These are phyloP conservation scores for Salix dunnii DNA, from an alignment of 345 rosid genomes.

Conservation along the genomic window DNA sequence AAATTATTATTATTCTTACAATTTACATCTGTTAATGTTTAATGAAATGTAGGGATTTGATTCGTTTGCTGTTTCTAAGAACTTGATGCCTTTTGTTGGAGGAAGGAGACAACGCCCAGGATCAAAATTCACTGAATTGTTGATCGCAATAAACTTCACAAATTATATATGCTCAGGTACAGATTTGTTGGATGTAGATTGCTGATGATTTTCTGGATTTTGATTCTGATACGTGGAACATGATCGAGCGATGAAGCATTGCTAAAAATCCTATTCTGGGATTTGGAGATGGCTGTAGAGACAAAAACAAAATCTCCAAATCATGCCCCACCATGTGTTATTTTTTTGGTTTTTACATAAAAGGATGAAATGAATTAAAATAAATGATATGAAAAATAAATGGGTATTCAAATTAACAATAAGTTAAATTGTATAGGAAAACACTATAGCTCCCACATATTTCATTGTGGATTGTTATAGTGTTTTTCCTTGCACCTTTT, in stretches of 20 bases:
- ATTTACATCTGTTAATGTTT: neutral
- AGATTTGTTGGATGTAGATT: neutral
- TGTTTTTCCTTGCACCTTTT: too few relatives aligned
- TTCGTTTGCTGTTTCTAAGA: slow-evolving; percentile 12
- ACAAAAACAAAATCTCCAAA: too few relatives aligned
- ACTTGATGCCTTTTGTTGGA: slow-evolving; percentile 32
- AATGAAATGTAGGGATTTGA: slow-evolving; percentile 1
- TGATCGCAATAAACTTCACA: slow-evolving; percentile 23
- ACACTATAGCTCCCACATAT: too few relatives aligned
- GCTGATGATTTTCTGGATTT: neutral
- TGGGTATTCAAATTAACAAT: too few relatives aligned
- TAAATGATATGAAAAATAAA: too few relatives aligned
- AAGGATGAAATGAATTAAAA: too few relatives aligned
- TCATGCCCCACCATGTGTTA: too few relatives aligned
- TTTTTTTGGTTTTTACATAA: too few relatives aligned
- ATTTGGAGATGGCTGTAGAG: slow-evolving; percentile 6
- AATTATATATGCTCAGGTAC: neutral
- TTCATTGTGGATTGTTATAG: too few relatives aligned
- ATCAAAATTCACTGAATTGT: slow-evolving; percentile 17
- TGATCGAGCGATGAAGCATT: slow-evolving; percentile 14
- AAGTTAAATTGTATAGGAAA: too few relatives aligned
- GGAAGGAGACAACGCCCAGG: slow-evolving; percentile 32
- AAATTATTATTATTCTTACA: too few relatives aligned
- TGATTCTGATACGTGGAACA: slow-evolving; percentile 17
- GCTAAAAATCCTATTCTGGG: slow-evolving; percentile 7